Conservation (phyloP, 2,329 filamentous ascomycete species). For the Dryadomyces quercus-mongolicae region DNA sequence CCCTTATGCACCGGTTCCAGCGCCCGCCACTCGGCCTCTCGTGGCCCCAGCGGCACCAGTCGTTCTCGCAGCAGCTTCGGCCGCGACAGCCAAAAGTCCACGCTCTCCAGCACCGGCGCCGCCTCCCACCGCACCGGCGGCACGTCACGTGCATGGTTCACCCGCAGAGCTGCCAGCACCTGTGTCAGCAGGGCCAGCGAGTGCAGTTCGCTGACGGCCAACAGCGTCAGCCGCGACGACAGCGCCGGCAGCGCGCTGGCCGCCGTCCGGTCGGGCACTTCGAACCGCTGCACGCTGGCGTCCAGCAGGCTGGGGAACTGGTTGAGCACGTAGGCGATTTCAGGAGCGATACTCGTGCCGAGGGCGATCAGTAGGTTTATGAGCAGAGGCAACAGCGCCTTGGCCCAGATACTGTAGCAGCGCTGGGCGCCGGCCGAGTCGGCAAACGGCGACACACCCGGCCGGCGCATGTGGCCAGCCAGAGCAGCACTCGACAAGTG, state of each 20-base stretch:
- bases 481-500: constrained; percentile 71
- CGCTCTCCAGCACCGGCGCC: constrained; percentile 60
- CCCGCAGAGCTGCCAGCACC: constrained; percentile 56
- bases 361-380: constrained; percentile 79
- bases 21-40: constrained; percentile 53
- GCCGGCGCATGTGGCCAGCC: constrained; percentile 61
- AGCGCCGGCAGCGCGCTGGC: not conserved
- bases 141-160: constrained; percentile 58
- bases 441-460: constrained; percentile 66
- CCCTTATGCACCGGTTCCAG: constrained; percentile 23
- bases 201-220: constrained; percentile 65
- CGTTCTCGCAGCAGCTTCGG: constrained; percentile 58
- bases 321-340: constrained; percentile 79
- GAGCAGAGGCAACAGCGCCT: constrained; percentile 75
- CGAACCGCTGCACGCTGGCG: constrained; percentile 61
- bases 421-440: constrained; percentile 54
- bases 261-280: constrained; percentile 40
- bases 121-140: constrained; percentile 65
- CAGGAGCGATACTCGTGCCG: constrained; percentile 67
- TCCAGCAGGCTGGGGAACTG: constrained; percentile 71
- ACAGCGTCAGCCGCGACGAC: constrained; percentile 42
- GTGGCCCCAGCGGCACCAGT: constrained; percentile 59
- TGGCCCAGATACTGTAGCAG: constrained; percentile 81
- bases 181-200: constrained; percentile 63
- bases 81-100: constrained; percentile 68